Base-by-base conservation (phyloP, 805 yeast genomes). In the Starmerella vitae region DNA sequence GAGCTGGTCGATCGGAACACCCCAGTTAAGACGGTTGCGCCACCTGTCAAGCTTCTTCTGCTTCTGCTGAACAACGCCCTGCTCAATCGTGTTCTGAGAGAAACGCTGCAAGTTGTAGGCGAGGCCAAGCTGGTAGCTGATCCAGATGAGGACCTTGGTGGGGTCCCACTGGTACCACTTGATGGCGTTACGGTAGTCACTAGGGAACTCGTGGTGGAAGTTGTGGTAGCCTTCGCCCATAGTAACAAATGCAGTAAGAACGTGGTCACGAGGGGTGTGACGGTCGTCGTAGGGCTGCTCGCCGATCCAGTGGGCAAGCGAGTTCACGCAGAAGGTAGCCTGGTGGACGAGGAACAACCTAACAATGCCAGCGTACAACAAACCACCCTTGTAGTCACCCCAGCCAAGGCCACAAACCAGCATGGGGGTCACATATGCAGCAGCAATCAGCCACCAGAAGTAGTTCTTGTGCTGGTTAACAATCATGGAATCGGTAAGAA, bases 131-230 rank as follows among this genome's bases (percentile, higher is more conserved):
- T 64, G 57, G 36, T 66, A 64, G 43, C 74, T 56, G 1, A 64
- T 26, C 60, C 68, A 68, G 38, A 86, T 67, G 36, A 73, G 64
- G 77, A 83, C 74, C 64, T 82, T 85, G 30, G 93, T 78, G 9
- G 96, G 95, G 59, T 86, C 97, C 59, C 74, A 78, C 34, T 78
- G 77, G 59, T 74, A 76, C 71, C 76, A 68, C 45, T 74, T 71
- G 40, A 72, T 63, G 5, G 85, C 82, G 48, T 76, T 76, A 45
- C 95, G 68, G 62, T 78, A 85, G 60, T 86, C 96, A 47, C 79
- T 76, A 5, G 95, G 94, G 60, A 86, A 86, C 62, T 84, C 94
- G 63, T 88, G 95, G 63, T 86, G 97, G 64, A 80, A 88, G 62
- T 85, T 86, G 59, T 84, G 93, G 60, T 75, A 75, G 4, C 93